Base-by-base conservation (phyloP, 768 basidiomycete species). In the Tylopilus sp. region DNA sequence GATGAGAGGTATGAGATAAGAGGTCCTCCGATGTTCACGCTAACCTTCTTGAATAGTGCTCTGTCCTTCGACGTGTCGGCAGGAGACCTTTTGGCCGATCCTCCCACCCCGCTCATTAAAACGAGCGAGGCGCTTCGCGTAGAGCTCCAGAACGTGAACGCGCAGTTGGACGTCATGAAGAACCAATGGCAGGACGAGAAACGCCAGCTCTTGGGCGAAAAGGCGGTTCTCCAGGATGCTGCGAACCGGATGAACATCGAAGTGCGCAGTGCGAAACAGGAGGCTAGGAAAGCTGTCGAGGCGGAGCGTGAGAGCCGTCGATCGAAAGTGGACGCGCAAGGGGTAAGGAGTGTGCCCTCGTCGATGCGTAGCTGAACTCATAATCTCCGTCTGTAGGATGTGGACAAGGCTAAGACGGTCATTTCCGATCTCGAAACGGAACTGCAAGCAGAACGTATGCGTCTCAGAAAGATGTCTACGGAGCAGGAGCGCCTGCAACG, bases 371-470 rank as follows among this genome's bases (percentile, higher is more conserved):
- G 19, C 44, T 46, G 14, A n/a, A 48, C 31, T 58, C 49, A 38
- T 29, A 1, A 11, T 14, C 41, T 37, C 22, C 12, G 17, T 48
- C 24, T 26, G 38, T 56, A 92, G 89, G 89, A 92, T 52, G 78
- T 86, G 17, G 86, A 86, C 43, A 79, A 74, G 47, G 87, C 89
- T 8, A 86, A 80, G 60, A 71, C 70, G 6, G 78, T 78, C 25
- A 81, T 92, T 53, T 75, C 78, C 2, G 85, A 86, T 16, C 78
- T 94, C 9, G 89, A 94, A 60, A 73, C 69, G 36, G 82, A 87
- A 34, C 73, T 93, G n/a, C 82, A 82, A 54, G 73, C 76, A 2
- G 92, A 93, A 68, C 81, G 91, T 21, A 70, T 79, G 14, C 82
- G 82, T 14, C 71, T 93, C 47, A 73, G 88, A 53, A 71, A 76